Evolutionary conservation across 1,139 yeast genomes (phyloP).

Genomic region (Blastobotrys arbuscula): DNA sequence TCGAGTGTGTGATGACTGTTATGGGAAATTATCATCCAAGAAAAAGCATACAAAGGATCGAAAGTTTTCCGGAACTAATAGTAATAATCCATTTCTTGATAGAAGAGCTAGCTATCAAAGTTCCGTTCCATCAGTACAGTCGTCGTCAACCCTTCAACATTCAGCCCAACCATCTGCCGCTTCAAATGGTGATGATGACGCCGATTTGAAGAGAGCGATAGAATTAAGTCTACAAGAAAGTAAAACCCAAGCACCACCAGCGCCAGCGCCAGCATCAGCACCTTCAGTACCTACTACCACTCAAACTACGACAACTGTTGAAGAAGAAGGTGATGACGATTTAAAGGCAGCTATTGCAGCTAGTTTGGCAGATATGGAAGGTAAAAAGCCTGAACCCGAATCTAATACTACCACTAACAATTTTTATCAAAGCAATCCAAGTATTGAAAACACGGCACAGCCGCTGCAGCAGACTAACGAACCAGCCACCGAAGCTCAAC

Average conservation of each 20-base stretch:
- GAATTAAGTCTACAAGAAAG: slow-evolving; percentile 68
- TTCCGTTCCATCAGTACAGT: too few relatives aligned
- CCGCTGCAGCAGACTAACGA: slow-evolving; percentile 15
- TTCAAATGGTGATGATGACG: slow-evolving; percentile 54
- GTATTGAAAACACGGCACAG: too few relatives aligned
- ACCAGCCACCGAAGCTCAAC: slow-evolving; percentile 14
- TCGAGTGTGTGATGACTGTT: slow-evolving; percentile 90
- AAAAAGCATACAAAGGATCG: background rate
- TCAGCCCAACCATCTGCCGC: slow-evolving; percentile 7
- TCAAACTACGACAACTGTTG: slow-evolving; percentile 18
- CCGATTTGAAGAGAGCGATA: slow-evolving; percentile 70
- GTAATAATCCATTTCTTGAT: background rate
- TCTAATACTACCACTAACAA: background rate
- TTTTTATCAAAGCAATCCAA: slow-evolving; percentile 15
- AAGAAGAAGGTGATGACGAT: slow-evolving; percentile 78
- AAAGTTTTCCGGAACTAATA: background rate
- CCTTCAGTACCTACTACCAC: slow-evolving; percentile 11
- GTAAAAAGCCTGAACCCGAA: background rate
- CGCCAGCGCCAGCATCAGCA: slow-evolving; percentile 16
- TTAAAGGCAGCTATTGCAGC: slow-evolving; percentile 96
- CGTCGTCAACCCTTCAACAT: background rate
- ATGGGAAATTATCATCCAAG: slow-evolving; percentile 42
- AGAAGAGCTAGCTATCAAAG: background rate
- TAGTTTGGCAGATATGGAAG: slow-evolving; percentile 60
- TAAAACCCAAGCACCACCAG: slow-evolving; percentile 20